Percentiles rank a stretch among this genome's conserved stretches.
Conservation (phyloP, 169 alveolate species). For the Theileria parva region DNA sequence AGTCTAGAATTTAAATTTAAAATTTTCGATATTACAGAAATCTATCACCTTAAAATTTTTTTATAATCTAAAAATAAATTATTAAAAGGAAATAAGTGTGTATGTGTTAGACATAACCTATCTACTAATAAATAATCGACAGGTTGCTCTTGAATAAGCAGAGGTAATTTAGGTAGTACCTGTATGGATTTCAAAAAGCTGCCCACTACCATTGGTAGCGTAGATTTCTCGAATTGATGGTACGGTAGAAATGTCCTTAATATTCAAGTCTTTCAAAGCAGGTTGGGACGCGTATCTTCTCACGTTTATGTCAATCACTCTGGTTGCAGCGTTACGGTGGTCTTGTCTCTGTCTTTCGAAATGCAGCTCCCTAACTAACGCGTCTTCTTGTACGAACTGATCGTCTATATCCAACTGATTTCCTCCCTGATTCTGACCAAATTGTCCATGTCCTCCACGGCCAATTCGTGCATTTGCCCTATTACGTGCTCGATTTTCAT, state of each 20-base stretch:
- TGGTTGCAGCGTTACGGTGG: background rate
- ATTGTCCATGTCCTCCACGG: background rate
- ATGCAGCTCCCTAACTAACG: background rate
- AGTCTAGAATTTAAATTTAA: background rate
- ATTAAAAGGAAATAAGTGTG: background rate
- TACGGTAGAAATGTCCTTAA: slow-evolving; percentile 51
- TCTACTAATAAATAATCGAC: background rate
- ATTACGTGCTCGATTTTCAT: background rate
- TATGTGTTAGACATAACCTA: background rate
- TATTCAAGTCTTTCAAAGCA: background rate
- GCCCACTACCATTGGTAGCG: slow-evolving; percentile 45
- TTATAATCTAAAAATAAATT: slow-evolving; percentile 4
- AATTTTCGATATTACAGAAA: background rate
- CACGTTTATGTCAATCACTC: background rate
- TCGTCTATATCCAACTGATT: background rate
- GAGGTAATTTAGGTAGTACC: slow-evolving; percentile 22
- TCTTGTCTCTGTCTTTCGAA: background rate
- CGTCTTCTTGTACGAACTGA: background rate
- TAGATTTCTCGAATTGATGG: slow-evolving; percentile 36
- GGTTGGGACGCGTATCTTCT: slow-evolving; percentile 20
- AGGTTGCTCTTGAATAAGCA: background rate
- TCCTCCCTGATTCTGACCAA: background rate
- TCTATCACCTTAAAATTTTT: background rate
- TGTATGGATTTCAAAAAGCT: slow-evolving; percentile 57
- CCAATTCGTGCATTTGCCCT: background rate